These are phyloP conservation scores for Lachancea thermotolerans DNA, from an alignment of 805 yeast genomes.

Conservation along the genomic window DNA sequence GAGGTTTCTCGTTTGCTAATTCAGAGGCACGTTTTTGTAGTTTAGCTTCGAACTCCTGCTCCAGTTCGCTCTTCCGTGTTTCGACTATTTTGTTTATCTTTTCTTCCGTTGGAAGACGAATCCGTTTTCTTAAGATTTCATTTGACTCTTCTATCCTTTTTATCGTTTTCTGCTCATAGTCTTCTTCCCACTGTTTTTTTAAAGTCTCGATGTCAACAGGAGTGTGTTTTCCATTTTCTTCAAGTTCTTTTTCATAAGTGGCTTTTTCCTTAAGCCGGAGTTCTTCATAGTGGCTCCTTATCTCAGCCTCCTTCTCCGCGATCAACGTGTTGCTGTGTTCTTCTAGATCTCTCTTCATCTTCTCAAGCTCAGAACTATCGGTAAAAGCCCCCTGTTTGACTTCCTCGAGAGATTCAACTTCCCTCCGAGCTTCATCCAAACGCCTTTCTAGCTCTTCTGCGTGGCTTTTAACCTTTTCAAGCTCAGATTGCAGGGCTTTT, in stretches of 20 bases:
- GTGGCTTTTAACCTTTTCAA: constrained; percentile 20
- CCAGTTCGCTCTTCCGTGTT: constrained; percentile 29
- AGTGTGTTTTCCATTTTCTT: constrained; percentile 17
- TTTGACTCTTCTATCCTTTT: constrained; percentile 36
- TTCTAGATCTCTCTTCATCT: neutral
- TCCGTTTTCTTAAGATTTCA: constrained; percentile 43
- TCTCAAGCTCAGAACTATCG: neutral
- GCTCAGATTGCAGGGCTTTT: constrained; percentile 11
- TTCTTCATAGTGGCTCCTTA: constrained; percentile 17
- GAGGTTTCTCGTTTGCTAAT: constrained; percentile 1
- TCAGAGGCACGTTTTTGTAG: constrained; percentile 12
- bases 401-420: constrained; percentile 34
- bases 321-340: constrained; percentile 6
- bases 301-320: constrained; percentile 21
- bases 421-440: constrained; percentile 24
- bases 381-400: constrained; percentile 18
- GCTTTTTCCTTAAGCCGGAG: constrained; percentile 21
- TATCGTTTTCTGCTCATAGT: constrained; percentile 25
- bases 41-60: constrained; percentile 19
- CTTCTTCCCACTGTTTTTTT: constrained; percentile 34
- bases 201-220: constrained; percentile 14
- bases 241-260: constrained; percentile 18
- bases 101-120: constrained; percentile 41
- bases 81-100: constrained; percentile 54
- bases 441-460: constrained; percentile 19